Percentiles rank a stretch among this genome's conserved stretches.
These are phyloP conservation scores for Phragmites australis DNA, from an alignment of 176 grass and related monocot genomes.

Conservation along the genomic window DNA sequence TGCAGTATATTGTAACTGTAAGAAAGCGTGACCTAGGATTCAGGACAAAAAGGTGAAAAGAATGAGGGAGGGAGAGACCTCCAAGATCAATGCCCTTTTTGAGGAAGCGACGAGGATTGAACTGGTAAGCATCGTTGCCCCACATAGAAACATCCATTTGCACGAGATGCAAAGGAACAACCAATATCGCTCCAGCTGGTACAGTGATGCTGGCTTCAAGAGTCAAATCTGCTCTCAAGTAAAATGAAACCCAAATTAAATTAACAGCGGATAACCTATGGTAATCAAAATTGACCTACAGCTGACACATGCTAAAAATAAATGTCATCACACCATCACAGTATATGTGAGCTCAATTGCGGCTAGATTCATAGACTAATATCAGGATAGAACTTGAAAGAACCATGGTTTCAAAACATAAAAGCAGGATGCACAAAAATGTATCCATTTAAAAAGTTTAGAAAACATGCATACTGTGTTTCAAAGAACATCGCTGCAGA, in stretches of 20 bases:
- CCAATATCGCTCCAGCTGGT: slow-evolving; percentile 71
- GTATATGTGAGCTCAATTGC: slow-evolving; percentile 8
- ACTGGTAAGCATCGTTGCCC: slow-evolving; percentile 75
- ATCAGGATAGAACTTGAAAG: slow-evolving; percentile 1
- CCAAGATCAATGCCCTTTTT: slow-evolving; percentile 42
- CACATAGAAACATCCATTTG: slow-evolving; percentile 78
- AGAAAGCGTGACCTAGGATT: slow-evolving; percentile 3
- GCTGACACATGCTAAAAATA: slow-evolving; percentile 7
- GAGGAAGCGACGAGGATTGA: slow-evolving; percentile 70
- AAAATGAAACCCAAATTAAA: slow-evolving; percentile 27
- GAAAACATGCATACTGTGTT: slow-evolving; percentile 53
- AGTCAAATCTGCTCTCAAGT: slow-evolving; percentile 57
- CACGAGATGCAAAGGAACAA: slow-evolving; percentile 85
- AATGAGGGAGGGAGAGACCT: slow-evolving; percentile 39
- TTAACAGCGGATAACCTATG: slow-evolving; percentile 5
- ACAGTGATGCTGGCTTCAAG: slow-evolving; percentile 58
- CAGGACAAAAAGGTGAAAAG: slow-evolving; percentile 19
- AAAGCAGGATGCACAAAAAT: neutral
- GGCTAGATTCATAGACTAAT: slow-evolving; percentile 1
- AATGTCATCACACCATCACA: neutral
- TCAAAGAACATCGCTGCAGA: slow-evolving; percentile 87
- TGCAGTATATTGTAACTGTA: neutral
- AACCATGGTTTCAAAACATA: neutral
- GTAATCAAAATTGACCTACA: neutral
- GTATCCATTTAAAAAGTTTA: neutral